phyloP scores from a whole-genome alignment of 495 filamentous ascomycete species.

The Oleoguttula mirabilis region DNA sequence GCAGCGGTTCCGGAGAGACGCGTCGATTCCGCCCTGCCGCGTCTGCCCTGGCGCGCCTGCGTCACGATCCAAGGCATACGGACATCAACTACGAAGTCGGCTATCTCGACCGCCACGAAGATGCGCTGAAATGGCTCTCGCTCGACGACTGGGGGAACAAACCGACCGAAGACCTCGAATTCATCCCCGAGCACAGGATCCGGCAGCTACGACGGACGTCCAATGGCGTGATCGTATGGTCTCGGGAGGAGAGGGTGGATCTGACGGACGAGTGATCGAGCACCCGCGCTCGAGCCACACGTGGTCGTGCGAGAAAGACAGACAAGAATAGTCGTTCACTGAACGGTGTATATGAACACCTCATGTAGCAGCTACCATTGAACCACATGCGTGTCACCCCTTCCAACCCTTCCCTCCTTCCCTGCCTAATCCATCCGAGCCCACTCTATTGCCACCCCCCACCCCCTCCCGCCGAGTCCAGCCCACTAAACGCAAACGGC shows the following conservation, averaged over 20 bases:
- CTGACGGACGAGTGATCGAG: too few species aligned
- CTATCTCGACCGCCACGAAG: slow-evolving; percentile 9
- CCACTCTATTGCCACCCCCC: too few species aligned
- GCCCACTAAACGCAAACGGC: slow-evolving; percentile 17
- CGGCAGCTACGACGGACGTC: background rate
- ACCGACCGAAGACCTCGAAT: slow-evolving; percentile 13
- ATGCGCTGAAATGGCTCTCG: slow-evolving; percentile 3
- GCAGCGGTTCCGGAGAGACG: too few species aligned
- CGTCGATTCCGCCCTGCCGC: background rate
- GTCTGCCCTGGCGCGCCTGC: background rate
- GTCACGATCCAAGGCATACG: slow-evolving; percentile 3
- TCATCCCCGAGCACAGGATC: slow-evolving; percentile 11
- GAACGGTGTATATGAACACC: too few species aligned
- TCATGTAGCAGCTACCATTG: too few species aligned
- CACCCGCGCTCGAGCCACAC: too few species aligned
- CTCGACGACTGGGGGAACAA: slow-evolving; percentile 9
- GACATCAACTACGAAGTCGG: slow-evolving; percentile 10
- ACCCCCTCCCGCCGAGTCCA: too few species aligned
- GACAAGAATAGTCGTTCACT: too few species aligned
- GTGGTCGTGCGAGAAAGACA: too few species aligned
- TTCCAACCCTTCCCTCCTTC: too few species aligned
- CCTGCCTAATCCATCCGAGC: too few species aligned
- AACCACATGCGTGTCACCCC: too few species aligned
- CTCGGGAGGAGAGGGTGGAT: slow-evolving; percentile 9
- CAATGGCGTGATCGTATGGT: slow-evolving; percentile 7